phyloP scores from a whole-genome alignment of 1,139 yeast species.

The Kodamaea plutei region DNA sequence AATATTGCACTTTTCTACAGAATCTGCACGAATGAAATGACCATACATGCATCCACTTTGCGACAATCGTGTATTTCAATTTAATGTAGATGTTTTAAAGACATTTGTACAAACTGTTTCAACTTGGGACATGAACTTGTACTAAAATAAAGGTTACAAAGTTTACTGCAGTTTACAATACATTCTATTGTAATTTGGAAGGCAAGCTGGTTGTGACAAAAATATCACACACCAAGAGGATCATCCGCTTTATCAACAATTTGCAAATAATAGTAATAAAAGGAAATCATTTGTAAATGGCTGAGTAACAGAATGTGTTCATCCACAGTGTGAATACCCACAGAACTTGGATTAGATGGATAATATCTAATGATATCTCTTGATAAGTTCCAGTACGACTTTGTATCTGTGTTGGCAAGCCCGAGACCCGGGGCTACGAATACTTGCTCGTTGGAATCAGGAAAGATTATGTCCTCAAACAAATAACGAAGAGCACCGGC shows the following conservation, averaged over 20 bases:
- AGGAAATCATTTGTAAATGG: conserved; percentile 26
- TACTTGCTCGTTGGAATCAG: conserved; percentile 20
- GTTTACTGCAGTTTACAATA: too few relatives aligned
- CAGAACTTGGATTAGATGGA: conserved; percentile 24
- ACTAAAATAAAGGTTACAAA: too few relatives aligned
- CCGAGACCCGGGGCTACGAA: conserved; percentile 32
- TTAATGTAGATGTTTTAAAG: too few relatives aligned
- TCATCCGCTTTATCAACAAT: conserved; percentile 23
- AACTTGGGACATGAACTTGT: too few relatives aligned
- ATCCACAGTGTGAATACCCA: conserved; percentile 32
- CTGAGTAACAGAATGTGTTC: conserved; percentile 28
- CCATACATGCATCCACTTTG: too few relatives aligned
- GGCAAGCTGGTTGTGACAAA: too few relatives aligned
- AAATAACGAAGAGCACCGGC: conserved; percentile 56
- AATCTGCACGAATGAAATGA: too few relatives aligned
- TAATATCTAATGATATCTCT: conserved; percentile 33
- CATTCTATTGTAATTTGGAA: too few relatives aligned
- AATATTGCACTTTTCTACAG: too few relatives aligned
- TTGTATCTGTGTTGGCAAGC: conserved; percentile 43
- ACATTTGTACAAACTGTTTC: too few relatives aligned
- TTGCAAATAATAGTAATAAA: conserved; percentile 39
- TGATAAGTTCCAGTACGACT: conserved; percentile 38
- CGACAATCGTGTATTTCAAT: too few relatives aligned
- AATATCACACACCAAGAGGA: too few relatives aligned
- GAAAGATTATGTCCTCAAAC: conserved; percentile 44